A percentile compares a stretch with the other conserved stretches of the same genome.
These are phyloP conservation scores for Thalassiosira delicatula DNA, from an alignment of 352 stramenopile species.

Conservation along the genomic window DNA sequence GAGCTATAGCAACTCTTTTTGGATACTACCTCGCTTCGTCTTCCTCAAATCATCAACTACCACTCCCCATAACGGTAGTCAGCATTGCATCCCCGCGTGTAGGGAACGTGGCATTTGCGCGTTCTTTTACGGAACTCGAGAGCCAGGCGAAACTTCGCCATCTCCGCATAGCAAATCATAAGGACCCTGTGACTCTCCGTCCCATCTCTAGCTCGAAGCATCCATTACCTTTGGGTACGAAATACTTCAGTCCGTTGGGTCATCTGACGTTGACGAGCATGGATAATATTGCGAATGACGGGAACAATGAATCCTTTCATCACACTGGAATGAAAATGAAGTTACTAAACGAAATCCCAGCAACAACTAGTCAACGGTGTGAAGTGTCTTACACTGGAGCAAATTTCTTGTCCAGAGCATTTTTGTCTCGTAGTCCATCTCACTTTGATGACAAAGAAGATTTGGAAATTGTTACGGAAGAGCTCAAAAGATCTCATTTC, in stretches of 20 bases:
- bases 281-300: slow-evolving; percentile 36
- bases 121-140: slow-evolving; percentile 72
- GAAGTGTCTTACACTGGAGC: slow-evolving; percentile 26
- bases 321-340: slow-evolving; percentile 67
- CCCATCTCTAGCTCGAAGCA: slow-evolving; percentile 65
- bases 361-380: slow-evolving; percentile 35
- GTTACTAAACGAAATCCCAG: slow-evolving; percentile 31
- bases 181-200: slow-evolving; percentile 78
- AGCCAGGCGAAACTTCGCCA: slow-evolving; percentile 65
- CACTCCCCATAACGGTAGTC: slow-evolving; percentile 60
- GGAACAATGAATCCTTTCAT: slow-evolving; percentile 52
- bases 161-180: slow-evolving; percentile 74
- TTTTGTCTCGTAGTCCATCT: no score
- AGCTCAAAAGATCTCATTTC: slow-evolving; percentile 9
- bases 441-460: slow-evolving; percentile 54
- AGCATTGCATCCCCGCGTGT: slow-evolving; percentile 71
- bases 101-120: slow-evolving; percentile 71
- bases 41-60: slow-evolving; percentile 11
- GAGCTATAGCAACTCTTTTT: slow-evolving; percentile 88
- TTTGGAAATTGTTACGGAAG: slow-evolving; percentile 35
- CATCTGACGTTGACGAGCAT: slow-evolving; percentile 66
- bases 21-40: slow-evolving; percentile 65
- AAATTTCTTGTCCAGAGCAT: no score
- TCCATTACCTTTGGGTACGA: slow-evolving; percentile 49
- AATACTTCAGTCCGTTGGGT: slow-evolving; percentile 52